These are phyloP conservation scores for Cyberlindnera veronae DNA, from an alignment of 805 yeast species.

Conservation along the genomic window DNA sequence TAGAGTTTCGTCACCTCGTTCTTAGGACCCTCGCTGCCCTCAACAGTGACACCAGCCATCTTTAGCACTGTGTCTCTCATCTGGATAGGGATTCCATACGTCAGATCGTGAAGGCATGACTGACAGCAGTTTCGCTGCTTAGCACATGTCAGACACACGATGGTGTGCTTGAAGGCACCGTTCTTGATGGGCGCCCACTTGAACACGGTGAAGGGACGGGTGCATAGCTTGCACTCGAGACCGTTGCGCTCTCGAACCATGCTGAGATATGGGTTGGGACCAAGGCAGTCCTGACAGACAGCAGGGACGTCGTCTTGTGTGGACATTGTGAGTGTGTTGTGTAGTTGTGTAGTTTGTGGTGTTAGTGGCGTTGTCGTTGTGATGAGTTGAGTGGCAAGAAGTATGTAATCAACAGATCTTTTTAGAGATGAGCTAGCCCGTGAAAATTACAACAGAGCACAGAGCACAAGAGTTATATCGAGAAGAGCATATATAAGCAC, in stretches of 20 bases:
- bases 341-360: not conserved
- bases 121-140: slow-evolving; percentile 82
- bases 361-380: not conserved
- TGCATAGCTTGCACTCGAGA: slow-evolving; percentile 81
- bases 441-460: too few relatives aligned
- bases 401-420: too few relatives aligned
- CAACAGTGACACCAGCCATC: slow-evolving; percentile 53
- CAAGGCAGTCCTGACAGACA: slow-evolving; percentile 72
- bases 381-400: not conserved
- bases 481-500: too few relatives aligned
- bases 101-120: slow-evolving; percentile 76
- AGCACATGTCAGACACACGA: slow-evolving; percentile 79
- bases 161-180: slow-evolving; percentile 53
- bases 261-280: slow-evolving; percentile 59
- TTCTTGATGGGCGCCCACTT: slow-evolving; percentile 59
- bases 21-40: slow-evolving; percentile 39
- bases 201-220: slow-evolving; percentile 78
- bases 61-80: slow-evolving; percentile 77
- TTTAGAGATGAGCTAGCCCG: too few relatives aligned
- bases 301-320: slow-evolving; percentile 41
- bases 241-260: slow-evolving; percentile 71
- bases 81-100: slow-evolving; percentile 75
- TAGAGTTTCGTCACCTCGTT: slow-evolving; percentile 53
- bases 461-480: too few relatives aligned
- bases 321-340: slow-evolving; percentile 5